phyloP scores from a whole-genome alignment of 73 alveolate genomes.

The Paramecium pentaurelia region DNA sequence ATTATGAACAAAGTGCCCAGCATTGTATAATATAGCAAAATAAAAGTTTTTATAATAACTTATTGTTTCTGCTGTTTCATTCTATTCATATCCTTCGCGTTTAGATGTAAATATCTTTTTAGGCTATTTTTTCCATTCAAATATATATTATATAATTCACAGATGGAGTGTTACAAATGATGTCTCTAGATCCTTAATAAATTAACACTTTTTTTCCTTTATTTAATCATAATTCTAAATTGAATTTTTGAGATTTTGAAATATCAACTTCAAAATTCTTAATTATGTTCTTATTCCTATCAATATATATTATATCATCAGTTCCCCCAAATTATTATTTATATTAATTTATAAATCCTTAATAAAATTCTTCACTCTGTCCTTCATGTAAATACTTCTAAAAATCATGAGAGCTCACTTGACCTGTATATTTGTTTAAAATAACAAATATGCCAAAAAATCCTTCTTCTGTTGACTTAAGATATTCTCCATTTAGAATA shows the following conservation, averaged over 20 bases:
- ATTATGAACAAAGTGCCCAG: constrained; percentile 23
- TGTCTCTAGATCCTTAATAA: neutral
- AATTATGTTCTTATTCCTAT: neutral
- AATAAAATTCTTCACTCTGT: neutral
- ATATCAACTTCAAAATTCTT: neutral
- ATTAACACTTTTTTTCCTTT: neutral
- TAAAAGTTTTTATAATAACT: neutral
- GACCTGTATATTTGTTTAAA: neutral
- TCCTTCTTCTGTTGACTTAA: neutral
- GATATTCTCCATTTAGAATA: neutral
- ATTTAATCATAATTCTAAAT: neutral
- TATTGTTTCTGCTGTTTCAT: neutral
- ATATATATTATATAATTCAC: neutral
- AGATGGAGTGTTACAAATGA: neutral
- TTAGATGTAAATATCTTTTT: neutral
- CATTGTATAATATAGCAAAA: neutral
- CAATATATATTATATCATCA: neutral
- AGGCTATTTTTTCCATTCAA: neutral
- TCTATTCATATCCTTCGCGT: neutral
- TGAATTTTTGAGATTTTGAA: neutral
- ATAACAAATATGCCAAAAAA: neutral
- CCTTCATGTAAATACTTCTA: neutral
- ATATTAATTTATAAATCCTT: neutral
- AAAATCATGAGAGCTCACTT: neutral
- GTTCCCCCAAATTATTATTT: neutral